These are phyloP conservation scores for Diaporthe velutina DNA, from an alignment of 2,329 filamentous ascomycete genomes.

Conservation along the genomic window DNA sequence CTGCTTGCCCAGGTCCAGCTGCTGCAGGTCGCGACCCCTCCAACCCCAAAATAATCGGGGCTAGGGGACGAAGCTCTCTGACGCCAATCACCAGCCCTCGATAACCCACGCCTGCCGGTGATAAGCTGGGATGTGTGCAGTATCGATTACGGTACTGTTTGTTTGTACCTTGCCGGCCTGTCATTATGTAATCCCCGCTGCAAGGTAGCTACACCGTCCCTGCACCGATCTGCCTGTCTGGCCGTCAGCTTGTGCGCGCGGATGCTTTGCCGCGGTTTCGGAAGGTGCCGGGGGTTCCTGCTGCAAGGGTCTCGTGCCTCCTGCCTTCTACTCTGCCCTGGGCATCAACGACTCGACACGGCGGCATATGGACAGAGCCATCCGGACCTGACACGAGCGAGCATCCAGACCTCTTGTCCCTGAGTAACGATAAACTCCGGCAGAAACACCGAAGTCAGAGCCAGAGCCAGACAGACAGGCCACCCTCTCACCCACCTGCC, in stretches of 20 bases:
- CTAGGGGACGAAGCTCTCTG: not conserved
- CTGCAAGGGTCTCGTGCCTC: constrained; percentile 30
- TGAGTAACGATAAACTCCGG: constrained; percentile 33
- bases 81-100: constrained; percentile 17
- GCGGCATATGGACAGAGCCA: constrained; percentile 19
- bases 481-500: not conserved
- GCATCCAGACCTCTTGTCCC: constrained; percentile 4
- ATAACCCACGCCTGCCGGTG: constrained; percentile 35
- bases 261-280: constrained; percentile 27
- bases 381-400: constrained; percentile 20
- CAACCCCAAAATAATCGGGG: constrained; percentile 23
- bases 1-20: not conserved
- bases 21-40: constrained; percentile 35
- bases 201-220: not conserved
- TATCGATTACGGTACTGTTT: not conserved
- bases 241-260: constrained; percentile 10
- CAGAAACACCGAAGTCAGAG: constrained; percentile 20
- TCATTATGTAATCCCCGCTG: constrained; percentile 13
- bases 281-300: constrained; percentile 27
- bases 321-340: not conserved
- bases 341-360: constrained; percentile 24
- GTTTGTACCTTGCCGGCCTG: not conserved
- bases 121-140: constrained; percentile 17
- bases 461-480: not conserved
- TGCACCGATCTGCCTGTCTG: not conserved